phyloP scores from a whole-genome alignment of 768 basidiomycete species.

The Auriculariales sp. region DNA sequence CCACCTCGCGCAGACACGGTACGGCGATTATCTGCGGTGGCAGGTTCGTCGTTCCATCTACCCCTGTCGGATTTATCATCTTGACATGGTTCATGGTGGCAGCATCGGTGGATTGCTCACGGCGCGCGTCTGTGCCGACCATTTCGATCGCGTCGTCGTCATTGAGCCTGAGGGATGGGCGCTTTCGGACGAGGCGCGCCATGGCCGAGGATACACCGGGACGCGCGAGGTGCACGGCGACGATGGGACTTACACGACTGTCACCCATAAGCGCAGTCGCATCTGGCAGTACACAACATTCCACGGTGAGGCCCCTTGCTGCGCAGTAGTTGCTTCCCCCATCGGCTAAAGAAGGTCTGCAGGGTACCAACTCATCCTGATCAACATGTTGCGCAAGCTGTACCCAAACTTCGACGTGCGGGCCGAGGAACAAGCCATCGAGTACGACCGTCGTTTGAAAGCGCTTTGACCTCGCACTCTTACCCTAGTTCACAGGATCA shows the following conservation, averaged over 20 bases:
- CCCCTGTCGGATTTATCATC: background rate
- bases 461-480: no score
- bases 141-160: slow-evolving; percentile 9
- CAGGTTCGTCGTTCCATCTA: background rate
- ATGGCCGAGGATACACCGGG: background rate
- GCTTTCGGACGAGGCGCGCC: slow-evolving; percentile 1
- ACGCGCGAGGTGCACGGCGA: background rate
- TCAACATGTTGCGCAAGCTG: background rate
- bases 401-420: background rate
- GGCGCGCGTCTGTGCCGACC: slow-evolving; percentile 8
- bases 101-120: slow-evolving; percentile 10
- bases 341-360: no score
- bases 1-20: no score
- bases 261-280: slow-evolving; percentile 8
- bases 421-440: no score
- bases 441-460: no score
- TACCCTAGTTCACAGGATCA: no score
- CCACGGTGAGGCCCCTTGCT: slow-evolving; percentile 4
- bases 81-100: background rate
- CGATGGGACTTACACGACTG: background rate
- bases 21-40: background rate
- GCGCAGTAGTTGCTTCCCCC: no score
- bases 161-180: slow-evolving; percentile 10
- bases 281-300: slow-evolving; percentile 15
- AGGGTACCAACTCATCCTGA: background rate